A percentile compares a stretch with the other conserved stretches of the same genome.
phyloP scores from a whole-genome alignment of 2,329 filamentous ascomycete species.

The Pezicula carpinea region DNA sequence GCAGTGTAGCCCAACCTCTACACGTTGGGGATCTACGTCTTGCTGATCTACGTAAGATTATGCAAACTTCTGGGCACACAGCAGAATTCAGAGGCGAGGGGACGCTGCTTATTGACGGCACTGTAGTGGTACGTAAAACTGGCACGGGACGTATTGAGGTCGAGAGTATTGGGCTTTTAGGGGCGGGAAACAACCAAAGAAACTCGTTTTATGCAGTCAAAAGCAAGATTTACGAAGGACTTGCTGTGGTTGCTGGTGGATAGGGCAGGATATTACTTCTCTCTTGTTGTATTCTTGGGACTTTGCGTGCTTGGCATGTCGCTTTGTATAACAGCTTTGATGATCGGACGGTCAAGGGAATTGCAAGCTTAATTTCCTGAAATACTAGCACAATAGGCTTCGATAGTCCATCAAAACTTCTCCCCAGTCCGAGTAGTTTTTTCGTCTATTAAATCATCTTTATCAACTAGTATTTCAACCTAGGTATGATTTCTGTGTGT shows the following conservation, averaged over 20 bases:
- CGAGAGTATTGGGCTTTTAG: slow-evolving; percentile 64
- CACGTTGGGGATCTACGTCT: slow-evolving; percentile 92
- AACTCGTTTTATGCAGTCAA: slow-evolving; percentile 84
- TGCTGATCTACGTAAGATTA: slow-evolving; percentile 78
- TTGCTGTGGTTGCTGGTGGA: slow-evolving; percentile 78
- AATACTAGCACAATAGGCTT: too few relatives aligned
- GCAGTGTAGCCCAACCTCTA: slow-evolving; percentile 77
- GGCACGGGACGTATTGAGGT: slow-evolving; percentile 84
- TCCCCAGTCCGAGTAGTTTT: too few relatives aligned
- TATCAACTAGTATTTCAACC: too few relatives aligned
- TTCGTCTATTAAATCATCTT: too few relatives aligned
- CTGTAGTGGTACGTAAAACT: slow-evolving; percentile 84
- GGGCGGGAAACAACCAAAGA: slow-evolving; percentile 37
- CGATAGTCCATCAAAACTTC: too few relatives aligned
- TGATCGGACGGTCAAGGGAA: too few relatives aligned
- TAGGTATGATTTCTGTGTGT: too few relatives aligned
- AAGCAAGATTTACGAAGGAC: slow-evolving; percentile 85
- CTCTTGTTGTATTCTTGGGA: not conserved
- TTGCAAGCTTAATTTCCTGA: too few relatives aligned
- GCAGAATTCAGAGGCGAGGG: slow-evolving; percentile 94
- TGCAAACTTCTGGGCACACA: slow-evolving; percentile 76
- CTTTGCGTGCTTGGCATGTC: not conserved
- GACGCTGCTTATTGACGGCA: slow-evolving; percentile 81
- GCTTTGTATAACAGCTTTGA: not conserved
- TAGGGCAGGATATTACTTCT: not conserved